Evolutionary conservation across 139 green algal species (phyloP), one percentile per base, ranked within the genome.

Genomic region (Coelastrella sp.): DNA sequence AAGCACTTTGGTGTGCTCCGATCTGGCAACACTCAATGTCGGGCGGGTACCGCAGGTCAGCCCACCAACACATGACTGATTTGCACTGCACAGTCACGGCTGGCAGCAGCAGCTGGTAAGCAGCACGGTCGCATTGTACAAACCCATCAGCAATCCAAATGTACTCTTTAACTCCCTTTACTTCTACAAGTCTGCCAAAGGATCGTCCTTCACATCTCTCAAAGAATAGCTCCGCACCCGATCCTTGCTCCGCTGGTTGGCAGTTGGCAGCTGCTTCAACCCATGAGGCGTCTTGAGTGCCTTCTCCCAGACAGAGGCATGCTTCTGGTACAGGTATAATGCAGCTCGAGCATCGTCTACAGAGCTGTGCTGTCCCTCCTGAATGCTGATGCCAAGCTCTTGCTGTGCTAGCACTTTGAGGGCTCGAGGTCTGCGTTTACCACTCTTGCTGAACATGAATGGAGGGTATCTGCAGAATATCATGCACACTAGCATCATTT

Each of bases 261-360:
- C 80, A 27, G 73, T 83, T 15, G 80, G 88, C 80, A 91, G 88
- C 80, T 83, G 20, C 65, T 81, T 84, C 7, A 87, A 8, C 22
- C 65, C 88, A 3, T n/a, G 60, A 0, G 84, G 84, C 9, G 87
- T 82, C 85, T 70, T 89, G 60, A 74, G 72, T 17, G 70, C 88
- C 9, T 25, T 68, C 89, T 89, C 79, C 91, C 84, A 93, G 35
- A 82, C 75, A 7, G 86, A 58, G 70, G 89, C 72, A 75, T 93
- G 88, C 87, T 95, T 95, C 17, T 95, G 94, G 92, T 96, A 97
- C 63, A 97, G 82, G 90, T 97, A 96, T 75, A 97, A 91, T 25
- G 95, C 84, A 68, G 84, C 94, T 4, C 94, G 88, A 6, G 95
- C 95, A 78, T 96, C 95, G 63, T 96, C 94, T 78, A 96, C 94